phyloP scores from a whole-genome alignment of 2,329 filamentous ascomycete species.

The Pseudocercospora crystallina region DNA sequence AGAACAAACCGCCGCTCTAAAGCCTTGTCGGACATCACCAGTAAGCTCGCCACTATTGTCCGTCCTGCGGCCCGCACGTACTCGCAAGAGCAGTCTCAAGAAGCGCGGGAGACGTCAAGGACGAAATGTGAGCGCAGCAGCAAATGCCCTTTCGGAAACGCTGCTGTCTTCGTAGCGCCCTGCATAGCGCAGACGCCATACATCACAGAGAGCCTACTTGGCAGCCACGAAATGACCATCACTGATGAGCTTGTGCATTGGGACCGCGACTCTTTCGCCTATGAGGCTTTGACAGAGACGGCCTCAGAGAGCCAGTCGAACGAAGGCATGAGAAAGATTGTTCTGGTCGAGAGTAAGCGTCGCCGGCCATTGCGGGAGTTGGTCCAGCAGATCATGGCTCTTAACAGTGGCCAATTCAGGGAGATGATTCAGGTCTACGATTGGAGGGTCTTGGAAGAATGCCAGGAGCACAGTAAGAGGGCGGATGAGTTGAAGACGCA shows the following conservation, averaged over 20 bases:
- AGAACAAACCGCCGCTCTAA: constrained; percentile 1
- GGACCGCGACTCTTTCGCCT: constrained; percentile 31
- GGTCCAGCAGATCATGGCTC: constrained; percentile 17
- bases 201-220: constrained; percentile 30
- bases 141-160: constrained; percentile 23
- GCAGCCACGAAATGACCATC: constrained; percentile 20
- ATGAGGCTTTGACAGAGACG: constrained; percentile 18
- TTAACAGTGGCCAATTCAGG: constrained; percentile 27
- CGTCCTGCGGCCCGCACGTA: neutral
- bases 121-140: constrained; percentile 8
- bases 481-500: constrained; percentile 21
- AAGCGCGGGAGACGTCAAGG: constrained; percentile 1
- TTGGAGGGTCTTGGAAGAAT: constrained; percentile 34
- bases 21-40: constrained; percentile 6
- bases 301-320: constrained; percentile 36
- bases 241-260: constrained; percentile 26
- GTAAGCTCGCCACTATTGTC: constrained; percentile 8
- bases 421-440: constrained; percentile 35
- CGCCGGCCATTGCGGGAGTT: constrained; percentile 14
- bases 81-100: constrained; percentile 7
- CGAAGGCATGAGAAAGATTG: constrained; percentile 31
- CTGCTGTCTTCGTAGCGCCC: constrained; percentile 29
- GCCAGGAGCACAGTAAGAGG: constrained; percentile 18
- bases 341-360: constrained; percentile 34
- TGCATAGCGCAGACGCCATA: constrained; percentile 33